Evolutionary conservation across 352 stramenopile species (phyloP), one percentile per base, ranked within the genome.

Genomic region (Globisporangium rhizosaccharum): DNA sequence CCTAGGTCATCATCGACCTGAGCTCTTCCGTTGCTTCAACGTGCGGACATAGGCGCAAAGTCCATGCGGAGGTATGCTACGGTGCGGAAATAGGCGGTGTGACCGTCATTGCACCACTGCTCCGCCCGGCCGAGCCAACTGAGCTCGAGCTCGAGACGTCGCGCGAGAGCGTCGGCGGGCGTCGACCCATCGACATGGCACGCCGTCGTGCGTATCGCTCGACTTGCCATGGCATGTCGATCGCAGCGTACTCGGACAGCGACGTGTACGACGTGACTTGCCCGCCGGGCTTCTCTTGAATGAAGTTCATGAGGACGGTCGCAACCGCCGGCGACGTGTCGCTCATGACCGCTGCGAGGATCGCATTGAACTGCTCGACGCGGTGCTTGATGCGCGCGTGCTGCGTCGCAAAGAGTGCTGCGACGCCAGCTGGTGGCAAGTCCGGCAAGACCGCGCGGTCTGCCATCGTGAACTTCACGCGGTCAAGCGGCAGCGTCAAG

Each of bases 291-390:
- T 87, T 87, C 61, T 92, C 79, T 59, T 92, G 79, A 54, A 92
- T 88, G 51, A 92, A 90, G 49, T 79, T 80, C 71, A 79, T 85
- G 39, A 92, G 71, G 61, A 82, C 53, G n/a, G 65, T 74, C 20
- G 78, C 75, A 54, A 92, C 82, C 8, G 73, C 63, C 17, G 60
- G 70, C 7, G 76, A 87, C 45, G 68, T 73, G 64, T 89, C 79
- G 49, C 77, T 85, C 65, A 92, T 74, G 23, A 84, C 80, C 3
- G 82, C 82, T 1, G 81, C 78, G 48, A 90, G 51, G 23, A 89
- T 85, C 50, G 70, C 61, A 61, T 92, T 90, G 61, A 92, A 92
- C 57, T 79, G 69, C 50, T 82, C 56, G 45, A 88, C 81, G 53
- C 82, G 77, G 63, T 79, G 66, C 44, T 79, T 73, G 56, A 92